Conservation (phyloP, 2,329 filamentous ascomycete genomes). For the Thielaviopsis punctulata region DNA sequence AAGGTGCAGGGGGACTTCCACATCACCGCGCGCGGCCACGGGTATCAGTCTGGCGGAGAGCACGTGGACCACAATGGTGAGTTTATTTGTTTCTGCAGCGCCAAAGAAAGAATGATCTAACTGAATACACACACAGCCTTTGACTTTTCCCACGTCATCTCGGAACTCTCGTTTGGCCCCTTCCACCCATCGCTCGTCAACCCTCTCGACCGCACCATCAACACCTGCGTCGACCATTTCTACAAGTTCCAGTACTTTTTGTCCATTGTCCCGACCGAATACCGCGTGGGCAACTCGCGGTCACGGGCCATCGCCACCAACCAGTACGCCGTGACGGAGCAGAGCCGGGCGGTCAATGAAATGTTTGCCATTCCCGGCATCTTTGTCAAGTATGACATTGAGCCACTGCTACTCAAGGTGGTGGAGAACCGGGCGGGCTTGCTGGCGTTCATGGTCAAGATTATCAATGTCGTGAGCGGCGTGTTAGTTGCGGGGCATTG, state of each 20-base stretch:
- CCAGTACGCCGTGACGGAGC: constrained; percentile 93
- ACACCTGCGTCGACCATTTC: constrained; percentile 59
- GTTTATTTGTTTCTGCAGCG: constrained; percentile 17
- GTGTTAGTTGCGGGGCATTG: constrained; percentile 88
- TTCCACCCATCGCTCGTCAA: constrained; percentile 90
- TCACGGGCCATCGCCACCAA: constrained; percentile 51
- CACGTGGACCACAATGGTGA: constrained; percentile 71
- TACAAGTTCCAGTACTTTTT: constrained; percentile 98
- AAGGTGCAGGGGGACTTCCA: constrained; percentile 98
- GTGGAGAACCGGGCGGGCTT: constrained; percentile 65
- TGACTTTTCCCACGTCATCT: constrained; percentile 96
- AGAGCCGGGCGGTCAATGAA: constrained; percentile 55
- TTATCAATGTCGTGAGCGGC: constrained; percentile 81
- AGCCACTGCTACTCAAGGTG: constrained; percentile 78
- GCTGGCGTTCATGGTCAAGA: constrained; percentile 56
- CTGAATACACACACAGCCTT: constrained; percentile 40
- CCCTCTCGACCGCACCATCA: constrained; percentile 81
- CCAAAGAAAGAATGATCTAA: background rate
- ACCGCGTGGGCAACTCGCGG: constrained; percentile 42
- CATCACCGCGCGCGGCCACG: constrained; percentile 86
- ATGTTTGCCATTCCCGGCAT: constrained; percentile 58
- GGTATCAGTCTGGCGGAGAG: constrained; percentile 61
- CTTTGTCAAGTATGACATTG: constrained; percentile 98
- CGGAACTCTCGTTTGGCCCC: constrained; percentile 90
- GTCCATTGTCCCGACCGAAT: constrained; percentile 85